Base-by-base conservation (phyloP, 179 eudicot species). In the Silene coronaria region DNA sequence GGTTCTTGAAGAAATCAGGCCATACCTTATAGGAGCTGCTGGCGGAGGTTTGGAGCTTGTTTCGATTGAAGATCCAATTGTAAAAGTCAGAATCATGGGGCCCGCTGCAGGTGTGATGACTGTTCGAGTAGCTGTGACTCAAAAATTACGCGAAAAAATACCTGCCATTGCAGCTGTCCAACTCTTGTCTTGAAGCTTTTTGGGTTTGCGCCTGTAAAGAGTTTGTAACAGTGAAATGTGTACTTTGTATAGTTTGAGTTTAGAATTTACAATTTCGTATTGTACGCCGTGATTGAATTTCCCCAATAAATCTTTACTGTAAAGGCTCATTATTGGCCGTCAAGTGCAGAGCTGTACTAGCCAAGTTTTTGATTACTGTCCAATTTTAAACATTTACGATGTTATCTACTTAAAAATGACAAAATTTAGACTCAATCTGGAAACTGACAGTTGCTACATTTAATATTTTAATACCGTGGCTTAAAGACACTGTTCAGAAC, bases 91-190 rank as follows among this genome's bases (percentile, higher is more conserved):
- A 70, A 88, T 94, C 24, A 84, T 86, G 0, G 98, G 98, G 66
- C 98, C 97, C 5, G 98, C 98, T 68, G 97, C 97, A 19, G 88
- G 92, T 23, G 97, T 94, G 30, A 94, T 94, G 91, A 94, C 98
- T 23, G 97, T 94, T 71, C 88, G 98, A 22, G 98, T 94, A 38
- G 94, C 98, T 34, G 96, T 92, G n/a, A 92, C 98, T 12, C 98
- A 94, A 83, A 94, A 92, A 80, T 85, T 94, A 53, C 86, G 97
- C 21, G 97, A 92, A 76, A 94, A 94, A 78, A 92, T 92, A 45
- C 98, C 96, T 7, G 23, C 94, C 74, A 94, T 94, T 75, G 98
- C 98, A 27, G 98, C 97, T 1, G 94, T 94, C 80, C 96, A 90
- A 74, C 96, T 92, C 76, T 71, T 91, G 34, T 84, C 87, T 34